Percentiles rank a stretch among this genome's conserved stretches.
phyloP scores from a whole-genome alignment of 306 rosid species.

The Calophaca sinica region DNA sequence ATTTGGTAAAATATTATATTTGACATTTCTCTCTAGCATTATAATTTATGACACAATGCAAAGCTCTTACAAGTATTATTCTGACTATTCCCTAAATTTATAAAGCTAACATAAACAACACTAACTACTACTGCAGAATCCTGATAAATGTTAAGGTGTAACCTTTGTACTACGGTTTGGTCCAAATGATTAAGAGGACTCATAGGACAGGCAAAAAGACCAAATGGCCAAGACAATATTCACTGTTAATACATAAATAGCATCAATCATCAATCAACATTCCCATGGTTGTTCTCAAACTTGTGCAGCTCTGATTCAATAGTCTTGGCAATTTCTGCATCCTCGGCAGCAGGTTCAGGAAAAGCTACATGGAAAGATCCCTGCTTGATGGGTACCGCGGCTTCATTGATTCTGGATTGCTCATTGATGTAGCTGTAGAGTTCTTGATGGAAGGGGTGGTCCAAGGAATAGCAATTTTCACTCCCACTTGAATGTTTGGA shows the following conservation, averaged over 20 bases:
- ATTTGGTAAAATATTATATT: conserved; percentile 38
- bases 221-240: conserved; percentile 33
- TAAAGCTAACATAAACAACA: conserved; percentile 53
- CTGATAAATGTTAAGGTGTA: conserved; percentile 26
- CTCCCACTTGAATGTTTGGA: conserved; percentile 61
- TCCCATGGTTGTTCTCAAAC: conserved; percentile 57
- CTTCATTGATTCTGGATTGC: conserved; percentile 54
- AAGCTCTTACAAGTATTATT: conserved; percentile 46
- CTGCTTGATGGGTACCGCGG: conserved; percentile 60
- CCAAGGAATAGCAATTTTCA: conserved; percentile 73
- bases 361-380: conserved; percentile 84
- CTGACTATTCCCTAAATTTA: conserved; percentile 47
- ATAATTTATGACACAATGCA: conserved; percentile 22
- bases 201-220: conserved; percentile 18
- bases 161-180: conserved; percentile 40
- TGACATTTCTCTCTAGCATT: conserved; percentile 51
- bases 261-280: conserved; percentile 38
- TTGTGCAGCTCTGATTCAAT: conserved; percentile 73
- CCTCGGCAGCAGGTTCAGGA: conserved; percentile 67
- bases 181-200: conserved; percentile 33
- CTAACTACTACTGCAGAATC: conserved; percentile 38
- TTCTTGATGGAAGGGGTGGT: conserved; percentile 80
- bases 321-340: conserved; percentile 64
- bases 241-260: conserved; percentile 9
- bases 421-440: conserved; percentile 79